These are phyloP conservation scores for Russula vinacea DNA, from an alignment of 768 basidiomycete genomes.

Conservation along the genomic window DNA sequence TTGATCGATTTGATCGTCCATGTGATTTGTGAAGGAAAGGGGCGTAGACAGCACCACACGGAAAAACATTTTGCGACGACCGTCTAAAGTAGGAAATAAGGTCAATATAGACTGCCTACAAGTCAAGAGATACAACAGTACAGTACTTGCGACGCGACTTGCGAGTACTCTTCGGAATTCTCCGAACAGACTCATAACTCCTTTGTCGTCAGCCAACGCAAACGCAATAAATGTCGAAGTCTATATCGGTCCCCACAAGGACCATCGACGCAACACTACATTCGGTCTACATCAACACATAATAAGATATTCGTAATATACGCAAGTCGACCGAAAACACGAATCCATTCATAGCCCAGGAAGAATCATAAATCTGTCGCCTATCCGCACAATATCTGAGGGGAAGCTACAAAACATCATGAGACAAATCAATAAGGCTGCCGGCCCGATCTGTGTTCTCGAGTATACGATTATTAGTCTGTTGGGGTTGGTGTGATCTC, in stretches of 20 bases:
- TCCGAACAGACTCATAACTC: no score
- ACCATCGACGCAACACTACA: neutral
- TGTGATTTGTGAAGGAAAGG: no score
- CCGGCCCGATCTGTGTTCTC: neutral
- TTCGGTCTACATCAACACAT: neutral
- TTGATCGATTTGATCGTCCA: no score
- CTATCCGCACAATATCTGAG: neutral
- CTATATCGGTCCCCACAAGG: neutral
- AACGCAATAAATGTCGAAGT: neutral
- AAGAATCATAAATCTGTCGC: neutral
- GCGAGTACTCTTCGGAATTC: no score
- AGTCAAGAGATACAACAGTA: no score
- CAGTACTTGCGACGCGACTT: no score
- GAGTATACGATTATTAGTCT: slow-evolving; percentile 1
- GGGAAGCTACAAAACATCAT: neutral
- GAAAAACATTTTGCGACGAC: no score
- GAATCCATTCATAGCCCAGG: neutral
- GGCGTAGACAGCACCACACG: no score
- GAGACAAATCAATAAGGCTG: neutral
- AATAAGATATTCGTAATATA: slow-evolving; percentile 6
- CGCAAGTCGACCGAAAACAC: neutral
- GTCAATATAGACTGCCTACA: no score
- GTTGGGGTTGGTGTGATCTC: slow-evolving; percentile 29
- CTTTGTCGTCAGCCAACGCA: no score
- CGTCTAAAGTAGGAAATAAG: no score